phyloP scores from a whole-genome alignment of 2,329 filamentous ascomycete species.

The Cytospora mali region DNA sequence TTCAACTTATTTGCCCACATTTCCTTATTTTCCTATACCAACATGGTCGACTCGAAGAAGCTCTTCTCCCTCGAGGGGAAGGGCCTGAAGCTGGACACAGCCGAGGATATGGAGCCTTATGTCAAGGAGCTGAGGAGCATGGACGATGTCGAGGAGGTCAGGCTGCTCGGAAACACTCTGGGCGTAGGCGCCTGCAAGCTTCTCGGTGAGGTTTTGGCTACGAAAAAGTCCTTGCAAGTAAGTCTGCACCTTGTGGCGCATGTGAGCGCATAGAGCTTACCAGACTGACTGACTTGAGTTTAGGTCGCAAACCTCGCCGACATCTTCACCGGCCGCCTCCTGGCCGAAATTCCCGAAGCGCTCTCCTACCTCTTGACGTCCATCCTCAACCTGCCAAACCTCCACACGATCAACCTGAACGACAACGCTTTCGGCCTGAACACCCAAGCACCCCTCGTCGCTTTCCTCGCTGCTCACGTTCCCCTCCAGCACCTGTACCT shows the following conservation, averaged over 20 bases:
- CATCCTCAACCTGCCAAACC: slow-evolving; percentile 80
- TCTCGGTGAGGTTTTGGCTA: slow-evolving; percentile 79
- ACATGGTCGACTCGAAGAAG: slow-evolving; percentile 60
- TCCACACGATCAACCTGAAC: slow-evolving; percentile 92
- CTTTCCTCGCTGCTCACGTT: slow-evolving; percentile 84
- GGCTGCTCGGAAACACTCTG: slow-evolving; percentile 87
- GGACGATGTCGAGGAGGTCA: slow-evolving; percentile 80
- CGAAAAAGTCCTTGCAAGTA: slow-evolving; percentile 81
- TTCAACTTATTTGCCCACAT: slow-evolving; percentile 10
- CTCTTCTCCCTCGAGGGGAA: slow-evolving; percentile 90
- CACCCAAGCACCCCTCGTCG: slow-evolving; percentile 88
- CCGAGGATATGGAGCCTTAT: slow-evolving; percentile 82
- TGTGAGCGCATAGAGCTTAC: slow-evolving; percentile 11
- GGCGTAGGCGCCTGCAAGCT: slow-evolving; percentile 86
- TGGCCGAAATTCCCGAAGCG: slow-evolving; percentile 91
- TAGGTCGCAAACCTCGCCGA: slow-evolving; percentile 88
- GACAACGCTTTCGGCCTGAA: slow-evolving; percentile 98
- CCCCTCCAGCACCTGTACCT: slow-evolving; percentile 93
- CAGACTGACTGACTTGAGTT: neutral
- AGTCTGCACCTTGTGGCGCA: slow-evolving; percentile 27
- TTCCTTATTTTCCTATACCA: slow-evolving; percentile 32
- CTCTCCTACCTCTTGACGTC: slow-evolving; percentile 83
- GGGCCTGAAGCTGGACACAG: slow-evolving; percentile 88
- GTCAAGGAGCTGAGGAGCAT: slow-evolving; percentile 74
- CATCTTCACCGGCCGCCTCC: slow-evolving; percentile 93